These are phyloP conservation scores for Lepiota venenata DNA, from an alignment of 768 basidiomycete species.

Conservation along the genomic window DNA sequence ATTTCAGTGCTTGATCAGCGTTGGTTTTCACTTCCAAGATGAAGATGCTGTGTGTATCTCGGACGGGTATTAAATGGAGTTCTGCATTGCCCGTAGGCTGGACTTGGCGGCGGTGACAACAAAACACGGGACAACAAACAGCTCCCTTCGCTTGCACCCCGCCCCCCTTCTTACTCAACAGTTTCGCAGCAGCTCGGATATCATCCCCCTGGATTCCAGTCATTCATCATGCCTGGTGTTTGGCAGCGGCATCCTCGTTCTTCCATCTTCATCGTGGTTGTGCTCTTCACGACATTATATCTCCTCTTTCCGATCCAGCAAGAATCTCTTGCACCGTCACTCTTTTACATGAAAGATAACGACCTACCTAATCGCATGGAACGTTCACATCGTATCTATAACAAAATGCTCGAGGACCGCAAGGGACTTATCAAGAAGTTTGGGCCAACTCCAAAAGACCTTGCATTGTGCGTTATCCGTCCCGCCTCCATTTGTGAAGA, in stretches of 20 bases:
- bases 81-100: no score
- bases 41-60: no score
- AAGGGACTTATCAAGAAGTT: conserved; percentile 49
- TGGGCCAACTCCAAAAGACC: conserved; percentile 47
- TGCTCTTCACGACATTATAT: conserved; percentile 42
- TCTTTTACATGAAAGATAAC: conserved; percentile 24
- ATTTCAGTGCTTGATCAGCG: no score
- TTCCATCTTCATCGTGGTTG: conserved; percentile 36
- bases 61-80: no score
- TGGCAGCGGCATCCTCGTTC: conserved; percentile 52
- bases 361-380: conserved; percentile 36
- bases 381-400: conserved; percentile 44
- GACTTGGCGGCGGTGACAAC: no score
- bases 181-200: conserved; percentile 1
- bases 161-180: not conserved
- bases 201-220: not conserved
- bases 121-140: conserved; percentile 4
- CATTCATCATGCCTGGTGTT: conserved; percentile 23
- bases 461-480: conserved; percentile 36
- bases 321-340: conserved; percentile 15
- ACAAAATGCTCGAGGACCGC: conserved; percentile 36
- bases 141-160: not conserved
- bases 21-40: no score
- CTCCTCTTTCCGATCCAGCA: conserved; percentile 37
- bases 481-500: not conserved